Percentiles rank a stretch among this genome's conserved stretches.
Conservation (phyloP, 2,329 filamentous ascomycete genomes). For the Apiospora koreana region DNA sequence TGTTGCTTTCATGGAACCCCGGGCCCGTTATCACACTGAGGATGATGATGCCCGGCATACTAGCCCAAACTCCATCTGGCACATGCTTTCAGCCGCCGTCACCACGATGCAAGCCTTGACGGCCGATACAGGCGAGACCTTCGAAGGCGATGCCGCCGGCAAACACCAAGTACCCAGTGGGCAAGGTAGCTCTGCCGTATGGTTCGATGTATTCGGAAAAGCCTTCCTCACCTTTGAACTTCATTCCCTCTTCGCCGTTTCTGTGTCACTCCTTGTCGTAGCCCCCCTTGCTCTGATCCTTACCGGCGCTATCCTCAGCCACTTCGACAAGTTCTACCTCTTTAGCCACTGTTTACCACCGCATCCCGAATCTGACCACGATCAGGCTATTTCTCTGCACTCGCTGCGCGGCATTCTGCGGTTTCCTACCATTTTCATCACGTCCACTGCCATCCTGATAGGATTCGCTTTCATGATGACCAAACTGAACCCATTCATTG, state of each 20-base stretch:
- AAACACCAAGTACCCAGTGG: slow-evolving; percentile 64
- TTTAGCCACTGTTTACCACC: slow-evolving; percentile 63
- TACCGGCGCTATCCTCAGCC: slow-evolving; percentile 66
- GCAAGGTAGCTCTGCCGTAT: slow-evolving; percentile 68
- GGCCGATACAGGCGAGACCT: slow-evolving; percentile 62
- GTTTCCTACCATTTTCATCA: slow-evolving; percentile 70
- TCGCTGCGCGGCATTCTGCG: slow-evolving; percentile 81
- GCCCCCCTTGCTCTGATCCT: slow-evolving; percentile 71
- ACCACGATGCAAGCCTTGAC: slow-evolving; percentile 71
- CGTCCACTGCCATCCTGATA: slow-evolving; percentile 65
- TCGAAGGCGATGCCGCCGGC: slow-evolving; percentile 55
- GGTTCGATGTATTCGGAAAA: slow-evolving; percentile 86
- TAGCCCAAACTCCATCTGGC: slow-evolving; percentile 70
- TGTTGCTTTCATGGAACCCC: slow-evolving; percentile 82
- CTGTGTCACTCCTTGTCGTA: slow-evolving; percentile 77
- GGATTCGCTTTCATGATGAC: slow-evolving; percentile 70
- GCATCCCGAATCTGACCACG: slow-evolving; percentile 56
- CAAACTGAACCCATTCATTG: slow-evolving; percentile 81
- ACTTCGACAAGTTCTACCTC: slow-evolving; percentile 80
- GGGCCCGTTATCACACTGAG: slow-evolving; percentile 82
- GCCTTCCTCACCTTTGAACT: slow-evolving; percentile 75
- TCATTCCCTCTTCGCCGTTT: slow-evolving; percentile 80
- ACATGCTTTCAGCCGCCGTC: slow-evolving; percentile 85
- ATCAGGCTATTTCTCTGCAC: slow-evolving; percentile 59
- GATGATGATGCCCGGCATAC: slow-evolving; percentile 82